Evolutionary conservation across 2,329 filamentous ascomycete genomes (phyloP).

Genomic region (Aspergillus intermedius): DNA sequence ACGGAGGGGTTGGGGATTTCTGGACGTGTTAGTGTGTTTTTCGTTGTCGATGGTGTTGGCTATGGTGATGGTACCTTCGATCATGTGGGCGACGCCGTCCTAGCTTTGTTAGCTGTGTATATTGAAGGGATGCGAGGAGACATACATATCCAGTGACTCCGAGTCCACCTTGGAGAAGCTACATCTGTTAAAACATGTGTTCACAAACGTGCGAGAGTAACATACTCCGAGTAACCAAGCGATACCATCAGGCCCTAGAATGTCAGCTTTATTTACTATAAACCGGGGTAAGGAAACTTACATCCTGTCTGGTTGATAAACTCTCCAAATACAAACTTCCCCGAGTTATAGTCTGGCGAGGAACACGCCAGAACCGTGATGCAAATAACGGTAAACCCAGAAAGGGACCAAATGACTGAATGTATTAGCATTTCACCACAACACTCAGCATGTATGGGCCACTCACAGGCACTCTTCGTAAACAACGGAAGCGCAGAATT

Average conservation of each 20-base stretch:
- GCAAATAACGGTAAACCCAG: conserved; percentile 62
- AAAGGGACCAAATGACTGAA: conserved; percentile 59
- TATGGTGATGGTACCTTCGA: conserved; percentile 10
- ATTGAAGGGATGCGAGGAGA: conserved; percentile 1
- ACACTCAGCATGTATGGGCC: background rate
- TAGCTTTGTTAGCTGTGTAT: conserved; percentile 8
- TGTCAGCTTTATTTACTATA: conserved; percentile 9
- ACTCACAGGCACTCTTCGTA: conserved; percentile 56
- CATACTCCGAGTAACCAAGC: conserved; percentile 40
- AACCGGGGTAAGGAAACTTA: conserved; percentile 10
- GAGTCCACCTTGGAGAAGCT: conserved; percentile 46
- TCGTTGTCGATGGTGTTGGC: background rate
- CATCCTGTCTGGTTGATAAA: conserved; percentile 65
- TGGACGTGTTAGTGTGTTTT: conserved; percentile 9
- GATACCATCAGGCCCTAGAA: conserved; percentile 54
- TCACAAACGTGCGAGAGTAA: background rate
- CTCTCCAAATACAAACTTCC: conserved; percentile 51
- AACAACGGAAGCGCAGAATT: conserved; percentile 57
- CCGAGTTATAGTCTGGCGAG: conserved; percentile 58
- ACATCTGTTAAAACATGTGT: conserved; percentile 14
- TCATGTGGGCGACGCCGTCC: conserved; percentile 45
- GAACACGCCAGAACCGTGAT: conserved; percentile 63
- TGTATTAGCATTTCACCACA: background rate
- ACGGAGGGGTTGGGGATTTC: conserved; percentile 39
- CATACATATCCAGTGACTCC: conserved; percentile 49